Base-by-base conservation (phyloP, 2,329 filamentous ascomycete genomes). In the Pyrenochaeta sp. region DNA sequence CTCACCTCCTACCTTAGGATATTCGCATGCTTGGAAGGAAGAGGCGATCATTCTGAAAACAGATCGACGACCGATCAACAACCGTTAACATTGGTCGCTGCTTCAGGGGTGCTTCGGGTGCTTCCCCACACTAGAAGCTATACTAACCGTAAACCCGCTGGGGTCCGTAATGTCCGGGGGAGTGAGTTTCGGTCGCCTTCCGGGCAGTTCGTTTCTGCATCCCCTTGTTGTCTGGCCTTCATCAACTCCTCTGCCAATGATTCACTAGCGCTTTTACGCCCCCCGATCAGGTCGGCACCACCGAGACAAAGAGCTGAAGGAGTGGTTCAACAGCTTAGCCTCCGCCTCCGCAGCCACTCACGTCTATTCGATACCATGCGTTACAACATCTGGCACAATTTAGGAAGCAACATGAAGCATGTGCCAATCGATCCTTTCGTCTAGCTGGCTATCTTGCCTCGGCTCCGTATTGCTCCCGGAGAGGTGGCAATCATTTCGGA, bases 401-500 rank as follows among this genome's bases (percentile, higher is more conserved):
- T 22, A 27, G 30, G 47, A 50, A 56, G 2, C 49, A 58, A 54
- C 36, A 49, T 57, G 34, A 54, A 64, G 56, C 68, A 67, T 65
- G 62, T 67, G 62, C 59, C 59, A 67, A 58, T 61, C 50, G 47
- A 64, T 59, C 40, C 56, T 50, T 52, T 32, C 32, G 44, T 43
- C 47, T 50, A 54, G 24, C 47, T 54, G 34, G 47, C 39, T 52
- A 45, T 49, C 48, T 56, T 60, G 66, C 70, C 65, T 69, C 68
- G 67, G 67, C 61, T 57, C 45, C 32, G 27, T 57, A 55, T 49
- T 51, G 52, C 50, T 56, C 50, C 49, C 54, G 54, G 59, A 59
- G 40, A 57, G 56, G 62, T 72, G 71, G 67, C 68, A 64, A 72
- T 67, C 67, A 71, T 70, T 52, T 74, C 74, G 75, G 75, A 58